Conservation (phyloP, 495 filamentous ascomycete species). For the Aspergillus diversus region DNA sequence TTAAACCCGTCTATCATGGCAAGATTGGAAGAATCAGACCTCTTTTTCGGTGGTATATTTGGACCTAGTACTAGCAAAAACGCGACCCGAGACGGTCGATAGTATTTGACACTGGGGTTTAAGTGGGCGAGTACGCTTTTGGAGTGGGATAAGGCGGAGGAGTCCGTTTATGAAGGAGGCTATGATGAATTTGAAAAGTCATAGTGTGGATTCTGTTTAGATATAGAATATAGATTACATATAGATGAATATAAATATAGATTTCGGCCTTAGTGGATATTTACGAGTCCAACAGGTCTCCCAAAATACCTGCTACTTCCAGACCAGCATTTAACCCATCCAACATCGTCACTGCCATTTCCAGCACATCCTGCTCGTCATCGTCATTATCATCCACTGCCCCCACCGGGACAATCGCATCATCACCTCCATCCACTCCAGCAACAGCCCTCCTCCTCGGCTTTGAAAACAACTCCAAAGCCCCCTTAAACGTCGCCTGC, state of each 20-base stretch:
- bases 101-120: conserved; percentile 45
- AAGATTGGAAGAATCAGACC: too few relatives aligned
- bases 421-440: neutral
- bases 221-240: neutral
- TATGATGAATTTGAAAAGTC: conserved; percentile 27
- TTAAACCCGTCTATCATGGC: too few relatives aligned
- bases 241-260: neutral
- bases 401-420: neutral
- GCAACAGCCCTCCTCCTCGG: neutral
- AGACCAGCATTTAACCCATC: neutral
- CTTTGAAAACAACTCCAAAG: neutral
- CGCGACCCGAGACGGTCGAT: too few relatives aligned
- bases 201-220: neutral
- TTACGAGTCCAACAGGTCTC: too few relatives aligned
- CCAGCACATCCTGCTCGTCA: neutral
- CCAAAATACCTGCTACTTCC: too few relatives aligned
- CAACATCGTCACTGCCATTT: neutral
- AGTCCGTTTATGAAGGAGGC: conserved; percentile 45
- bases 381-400: neutral
- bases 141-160: conserved; percentile 33
- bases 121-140: conserved; percentile 50
- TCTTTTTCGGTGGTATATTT: too few relatives aligned
- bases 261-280: too few relatives aligned
- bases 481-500: neutral
- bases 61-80: too few relatives aligned